Conservation (phyloP, 1,284 basidiomycete genomes). For the Cryptococcus sp. region DNA sequence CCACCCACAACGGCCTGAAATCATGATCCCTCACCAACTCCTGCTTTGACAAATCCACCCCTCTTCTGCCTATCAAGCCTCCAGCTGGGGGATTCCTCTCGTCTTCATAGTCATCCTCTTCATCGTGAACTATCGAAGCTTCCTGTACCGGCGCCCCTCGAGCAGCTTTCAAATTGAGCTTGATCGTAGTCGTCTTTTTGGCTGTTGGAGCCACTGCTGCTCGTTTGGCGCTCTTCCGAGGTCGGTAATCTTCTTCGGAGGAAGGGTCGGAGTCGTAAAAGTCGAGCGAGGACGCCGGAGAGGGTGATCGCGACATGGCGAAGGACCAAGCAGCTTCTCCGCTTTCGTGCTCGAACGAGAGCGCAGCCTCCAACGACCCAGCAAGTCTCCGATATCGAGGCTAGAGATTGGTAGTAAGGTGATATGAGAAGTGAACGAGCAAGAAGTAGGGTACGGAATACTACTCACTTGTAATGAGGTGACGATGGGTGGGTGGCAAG, state of each 20-base stretch:
- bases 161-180: constrained; percentile 38
- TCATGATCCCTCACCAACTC: constrained; percentile 83
- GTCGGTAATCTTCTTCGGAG: constrained; percentile 34
- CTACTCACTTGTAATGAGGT: no score
- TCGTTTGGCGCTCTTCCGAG: constrained; percentile 8
- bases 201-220: constrained; percentile 1
- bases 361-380: no score
- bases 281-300: constrained; percentile 43
- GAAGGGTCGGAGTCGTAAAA: constrained; percentile 36
- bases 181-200: constrained; percentile 13
- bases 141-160: constrained; percentile 15
- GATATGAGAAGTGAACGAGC: no score
- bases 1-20: constrained; percentile 89
- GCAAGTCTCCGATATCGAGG: no score
- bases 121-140: constrained; percentile 1
- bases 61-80: constrained; percentile 27
- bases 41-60: constrained; percentile 51
- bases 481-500: no score
- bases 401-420: no score
- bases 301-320: constrained; percentile 37
- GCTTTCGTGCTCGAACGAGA: no score
- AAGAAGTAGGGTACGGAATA: no score
- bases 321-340: no score
- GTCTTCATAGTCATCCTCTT: constrained; percentile 22
- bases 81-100: no score